Evolutionary conservation across 139 green algal genomes (phyloP).

Genomic region (Tetradesmus obliquus): DNA sequence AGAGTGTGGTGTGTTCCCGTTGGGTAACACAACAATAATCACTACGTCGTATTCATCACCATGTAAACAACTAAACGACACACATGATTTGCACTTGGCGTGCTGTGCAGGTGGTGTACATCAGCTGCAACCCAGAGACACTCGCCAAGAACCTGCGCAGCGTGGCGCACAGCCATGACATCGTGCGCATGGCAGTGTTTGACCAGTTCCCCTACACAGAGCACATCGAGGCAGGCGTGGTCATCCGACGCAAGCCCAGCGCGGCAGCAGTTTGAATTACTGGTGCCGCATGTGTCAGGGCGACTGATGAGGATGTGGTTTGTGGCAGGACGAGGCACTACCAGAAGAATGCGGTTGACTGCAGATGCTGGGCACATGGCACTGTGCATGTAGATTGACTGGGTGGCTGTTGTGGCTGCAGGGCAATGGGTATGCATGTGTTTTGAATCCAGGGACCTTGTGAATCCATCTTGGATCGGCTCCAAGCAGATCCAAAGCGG

Average conservation of each 20-base stretch:
- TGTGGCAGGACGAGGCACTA: background rate
- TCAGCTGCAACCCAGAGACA: conserved; percentile 95
- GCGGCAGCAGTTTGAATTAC: background rate
- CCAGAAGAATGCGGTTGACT: background rate
- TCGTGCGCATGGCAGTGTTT: conserved; percentile 90
- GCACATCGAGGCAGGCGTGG: conserved; percentile 89
- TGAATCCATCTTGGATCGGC: too few species aligned
- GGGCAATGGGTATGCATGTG: too few species aligned
- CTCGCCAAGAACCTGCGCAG: conserved; percentile 76
- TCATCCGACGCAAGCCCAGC: conserved; percentile 60
- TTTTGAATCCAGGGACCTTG: too few species aligned
- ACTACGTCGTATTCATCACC: too few species aligned
- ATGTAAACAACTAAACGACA: too few species aligned
- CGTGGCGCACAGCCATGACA: conserved; percentile 65
- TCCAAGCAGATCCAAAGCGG: too few species aligned
- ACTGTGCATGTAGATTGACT: background rate
- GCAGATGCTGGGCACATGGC: background rate
- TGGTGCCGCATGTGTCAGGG: background rate
- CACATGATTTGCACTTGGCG: conserved; percentile 60
- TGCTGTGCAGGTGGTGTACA: conserved; percentile 87
- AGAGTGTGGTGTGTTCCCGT: too few species aligned
- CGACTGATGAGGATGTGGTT: background rate
- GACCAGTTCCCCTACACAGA: conserved; percentile 96
- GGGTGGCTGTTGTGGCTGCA: too few species aligned
- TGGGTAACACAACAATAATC: too few species aligned